phyloP scores from a whole-genome alignment of 371 early-diverging fungal species.

The Syncephalis fuscata region DNA sequence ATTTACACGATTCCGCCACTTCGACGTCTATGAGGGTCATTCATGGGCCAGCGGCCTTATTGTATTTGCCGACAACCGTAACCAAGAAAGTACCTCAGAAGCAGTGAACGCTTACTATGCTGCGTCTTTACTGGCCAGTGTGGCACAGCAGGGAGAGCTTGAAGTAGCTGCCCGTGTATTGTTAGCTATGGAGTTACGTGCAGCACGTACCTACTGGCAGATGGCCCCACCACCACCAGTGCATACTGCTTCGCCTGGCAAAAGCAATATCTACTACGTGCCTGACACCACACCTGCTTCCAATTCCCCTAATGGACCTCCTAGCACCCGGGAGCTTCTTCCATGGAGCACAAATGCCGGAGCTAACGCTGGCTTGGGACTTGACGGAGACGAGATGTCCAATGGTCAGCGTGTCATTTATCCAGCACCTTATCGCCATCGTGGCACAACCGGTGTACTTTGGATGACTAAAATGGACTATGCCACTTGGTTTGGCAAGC shows the following conservation, averaged over 20 bases:
- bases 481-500: conserved; percentile 14
- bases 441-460: conserved; percentile 51
- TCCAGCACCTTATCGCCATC: conserved; percentile 25
- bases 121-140: conserved; percentile 38
- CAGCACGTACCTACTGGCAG: conserved; percentile 42
- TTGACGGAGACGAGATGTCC: conserved; percentile 3
- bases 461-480: conserved; percentile 58
- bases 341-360: no score
- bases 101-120: conserved; percentile 61
- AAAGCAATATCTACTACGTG: no score
- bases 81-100: conserved; percentile 63
- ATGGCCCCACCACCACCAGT: not conserved
- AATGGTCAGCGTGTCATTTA: conserved; percentile 19
- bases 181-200: conserved; percentile 31
- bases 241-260: no score
- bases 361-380: no score
- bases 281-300: no score
- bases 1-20: conserved; percentile 45
- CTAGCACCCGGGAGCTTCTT: not conserved
- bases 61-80: conserved; percentile 43
- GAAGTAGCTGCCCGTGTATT: conserved; percentile 23
- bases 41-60: conserved; percentile 65
- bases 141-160: conserved; percentile 18
- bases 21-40: conserved; percentile 65
- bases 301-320: conserved; percentile 5